Evolutionary conservation across 2,329 filamentous ascomycete species (phyloP).

Genomic region (Coniochaeta hoffmannii): DNA sequence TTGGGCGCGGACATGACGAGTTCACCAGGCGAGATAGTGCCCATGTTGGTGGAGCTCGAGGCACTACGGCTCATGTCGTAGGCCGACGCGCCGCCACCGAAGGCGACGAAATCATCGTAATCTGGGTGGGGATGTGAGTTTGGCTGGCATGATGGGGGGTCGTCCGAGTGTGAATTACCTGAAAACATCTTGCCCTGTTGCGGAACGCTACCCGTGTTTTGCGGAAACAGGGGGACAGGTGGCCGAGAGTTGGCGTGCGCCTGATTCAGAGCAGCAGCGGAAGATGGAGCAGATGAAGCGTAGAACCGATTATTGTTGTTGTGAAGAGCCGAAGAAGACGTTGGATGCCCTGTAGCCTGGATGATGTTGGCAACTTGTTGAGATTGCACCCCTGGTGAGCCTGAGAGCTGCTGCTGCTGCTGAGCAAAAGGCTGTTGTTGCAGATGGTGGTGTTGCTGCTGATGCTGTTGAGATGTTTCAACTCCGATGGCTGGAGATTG

Average conservation of each 20-base stretch:
- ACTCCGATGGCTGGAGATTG: constrained; percentile 30
- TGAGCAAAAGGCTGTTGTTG: constrained; percentile 34
- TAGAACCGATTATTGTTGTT: constrained; percentile 52
- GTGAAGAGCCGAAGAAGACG: constrained; percentile 44
- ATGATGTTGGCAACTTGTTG: constrained; percentile 53
- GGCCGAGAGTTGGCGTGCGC: constrained; percentile 49
- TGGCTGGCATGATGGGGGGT: constrained; percentile 11
- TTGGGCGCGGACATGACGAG: constrained; percentile 73
- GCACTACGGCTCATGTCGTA: constrained; percentile 1
- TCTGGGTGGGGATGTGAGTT: constrained; percentile 37
- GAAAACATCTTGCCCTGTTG: constrained; percentile 48
- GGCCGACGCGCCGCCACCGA: constrained; percentile 39
- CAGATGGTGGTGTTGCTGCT: constrained; percentile 32
- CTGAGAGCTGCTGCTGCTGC: constrained; percentile 25
- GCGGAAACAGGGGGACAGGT: constrained; percentile 65
- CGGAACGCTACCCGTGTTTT: constrained; percentile 46
- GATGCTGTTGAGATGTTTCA: constrained; percentile 38
- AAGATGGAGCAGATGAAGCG: constrained; percentile 58
- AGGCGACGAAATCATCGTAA: constrained; percentile 50
- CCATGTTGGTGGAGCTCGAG: constrained; percentile 37
- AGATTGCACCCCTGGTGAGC: constrained; percentile 40
- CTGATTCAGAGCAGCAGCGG: constrained; percentile 49
- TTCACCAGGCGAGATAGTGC: constrained; percentile 80
- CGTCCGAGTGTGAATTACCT: constrained; percentile 34
- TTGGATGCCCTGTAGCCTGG: constrained; percentile 48